Percentiles rank a stretch among this genome's conserved stretches.
Evolutionary conservation across 106 monocot species (phyloP).

Genomic region (Ottelia alismoides): DNA sequence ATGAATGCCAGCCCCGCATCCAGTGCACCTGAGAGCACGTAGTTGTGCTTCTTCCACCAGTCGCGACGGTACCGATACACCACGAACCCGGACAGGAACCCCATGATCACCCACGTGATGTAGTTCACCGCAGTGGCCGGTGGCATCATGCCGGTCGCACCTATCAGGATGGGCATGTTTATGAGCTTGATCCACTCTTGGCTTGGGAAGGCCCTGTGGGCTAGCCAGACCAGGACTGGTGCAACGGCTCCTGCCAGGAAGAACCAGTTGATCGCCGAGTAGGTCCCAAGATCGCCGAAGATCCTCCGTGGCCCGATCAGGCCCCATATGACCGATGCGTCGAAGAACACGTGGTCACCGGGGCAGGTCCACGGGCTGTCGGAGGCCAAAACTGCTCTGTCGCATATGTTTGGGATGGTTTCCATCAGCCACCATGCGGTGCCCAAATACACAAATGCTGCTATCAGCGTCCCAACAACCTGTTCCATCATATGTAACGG

Average conservation of each 20-base stretch:
- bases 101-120: constrained; percentile 13
- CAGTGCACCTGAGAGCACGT: constrained; percentile 15
- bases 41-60: constrained; percentile 23
- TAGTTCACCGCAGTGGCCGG: constrained; percentile 13
- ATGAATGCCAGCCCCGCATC: constrained; percentile 28
- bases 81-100: constrained; percentile 9
- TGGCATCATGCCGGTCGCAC: constrained; percentile 6
- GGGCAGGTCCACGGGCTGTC: constrained; percentile 31
- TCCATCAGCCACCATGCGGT: constrained; percentile 27
- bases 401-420: constrained; percentile 21
- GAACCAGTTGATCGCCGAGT: constrained; percentile 18
- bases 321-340: constrained; percentile 28
- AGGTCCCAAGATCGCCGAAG: constrained; percentile 20
- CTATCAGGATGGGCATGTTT: constrained; percentile 9
- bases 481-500: too few relatives aligned
- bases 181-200: constrained; percentile 13
- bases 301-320: constrained; percentile 23
- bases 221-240: constrained; percentile 6
- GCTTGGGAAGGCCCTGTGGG: constrained; percentile 7
- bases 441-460: constrained; percentile 10
- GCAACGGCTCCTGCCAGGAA: constrained; percentile 9
- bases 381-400: not conserved
- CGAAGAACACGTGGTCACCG: constrained; percentile 19
- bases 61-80: constrained; percentile 1
- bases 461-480: constrained; percentile 26